phyloP scores from a whole-genome alignment of 495 filamentous ascomycete species.

The Collariella sp. region DNA sequence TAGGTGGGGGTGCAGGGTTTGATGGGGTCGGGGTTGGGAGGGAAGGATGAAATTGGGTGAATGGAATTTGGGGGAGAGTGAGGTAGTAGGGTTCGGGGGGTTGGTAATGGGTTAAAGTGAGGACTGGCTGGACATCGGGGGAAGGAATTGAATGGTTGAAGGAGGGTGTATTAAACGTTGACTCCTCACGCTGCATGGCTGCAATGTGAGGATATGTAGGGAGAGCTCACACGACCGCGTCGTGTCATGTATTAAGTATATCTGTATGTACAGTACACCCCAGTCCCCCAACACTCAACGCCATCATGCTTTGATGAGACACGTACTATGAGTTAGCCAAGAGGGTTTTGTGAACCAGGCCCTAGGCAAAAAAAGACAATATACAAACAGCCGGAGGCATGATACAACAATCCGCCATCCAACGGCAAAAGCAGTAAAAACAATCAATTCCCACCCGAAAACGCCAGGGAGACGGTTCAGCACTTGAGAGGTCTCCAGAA shows the following conservation, averaged over 20 bases:
- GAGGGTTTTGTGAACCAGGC: not conserved
- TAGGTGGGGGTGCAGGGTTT: not conserved
- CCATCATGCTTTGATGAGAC: too few relatives aligned
- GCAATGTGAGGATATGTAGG: not conserved
- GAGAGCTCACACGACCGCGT: not conserved
- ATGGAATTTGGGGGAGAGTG: not conserved
- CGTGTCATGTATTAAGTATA: too few relatives aligned
- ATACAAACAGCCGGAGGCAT: not conserved
- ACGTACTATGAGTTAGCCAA: too few relatives aligned
- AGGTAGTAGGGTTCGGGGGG: too few relatives aligned
- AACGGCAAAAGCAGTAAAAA: not conserved
- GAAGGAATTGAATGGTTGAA: too few relatives aligned
- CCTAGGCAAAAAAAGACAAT: not conserved
- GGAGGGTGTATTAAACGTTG: not conserved
- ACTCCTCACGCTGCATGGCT: not conserved
- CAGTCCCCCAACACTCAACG: too few relatives aligned
- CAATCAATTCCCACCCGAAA: not conserved
- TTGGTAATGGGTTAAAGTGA: not conserved
- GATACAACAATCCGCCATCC: not conserved
- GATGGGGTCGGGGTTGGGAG: not conserved
- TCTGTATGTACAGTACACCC: too few relatives aligned
- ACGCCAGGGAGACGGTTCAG: constrained; percentile 44
- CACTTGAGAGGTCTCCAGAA: constrained; percentile 42
- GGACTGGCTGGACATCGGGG: too few relatives aligned
- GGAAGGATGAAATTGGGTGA: not conserved